Percentiles rank a stretch among this genome's conserved stretches.
Conservation (phyloP, 352 stramenopile species). For the Phytopythium cucurbitacearum region DNA sequence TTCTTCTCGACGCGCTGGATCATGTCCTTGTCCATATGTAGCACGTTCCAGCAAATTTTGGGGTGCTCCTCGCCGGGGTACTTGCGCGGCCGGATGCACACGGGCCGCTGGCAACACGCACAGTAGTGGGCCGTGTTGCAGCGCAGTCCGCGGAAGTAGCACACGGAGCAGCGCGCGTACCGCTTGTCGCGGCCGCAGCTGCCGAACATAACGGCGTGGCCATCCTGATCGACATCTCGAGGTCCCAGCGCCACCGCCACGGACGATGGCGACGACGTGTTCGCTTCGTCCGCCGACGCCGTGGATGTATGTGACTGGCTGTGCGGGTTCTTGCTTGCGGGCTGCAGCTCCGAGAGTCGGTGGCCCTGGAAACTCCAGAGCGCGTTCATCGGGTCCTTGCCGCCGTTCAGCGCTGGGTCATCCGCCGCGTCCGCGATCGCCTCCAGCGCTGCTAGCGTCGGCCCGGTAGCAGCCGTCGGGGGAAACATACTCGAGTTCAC, state of each 20-base stretch:
- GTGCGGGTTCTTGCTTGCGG: constrained; percentile 33
- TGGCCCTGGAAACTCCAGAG: constrained; percentile 68
- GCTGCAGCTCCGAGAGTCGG: constrained; percentile 35
- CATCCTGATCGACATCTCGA: constrained; percentile 36
- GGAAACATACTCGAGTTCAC: too few relatives aligned
- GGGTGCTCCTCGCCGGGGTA: constrained; percentile 63
- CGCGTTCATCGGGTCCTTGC: constrained; percentile 52
- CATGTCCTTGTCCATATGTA: constrained; percentile 77
- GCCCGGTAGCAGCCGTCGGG: too few relatives aligned
- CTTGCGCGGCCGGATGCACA: constrained; percentile 62
- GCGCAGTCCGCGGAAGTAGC: constrained; percentile 63
- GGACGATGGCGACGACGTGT: neutral
- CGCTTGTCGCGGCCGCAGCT: constrained; percentile 67
- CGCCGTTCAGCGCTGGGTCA: constrained; percentile 7
- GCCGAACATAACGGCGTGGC: constrained; percentile 47
- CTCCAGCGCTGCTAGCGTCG: constrained; percentile 11
- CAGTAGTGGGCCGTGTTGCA: constrained; percentile 72
- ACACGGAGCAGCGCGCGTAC: constrained; percentile 69
- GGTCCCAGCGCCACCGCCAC: neutral
- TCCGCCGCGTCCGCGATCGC: constrained; percentile 11
- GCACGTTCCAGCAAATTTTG: constrained; percentile 81
- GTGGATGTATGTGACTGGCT: constrained; percentile 9
- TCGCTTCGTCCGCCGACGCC: neutral
- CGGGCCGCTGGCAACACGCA: constrained; percentile 60
- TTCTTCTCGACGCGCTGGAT: constrained; percentile 70